Conservation (phyloP, 208 protist species). For the Trypanosoma platydactyli region DNA sequence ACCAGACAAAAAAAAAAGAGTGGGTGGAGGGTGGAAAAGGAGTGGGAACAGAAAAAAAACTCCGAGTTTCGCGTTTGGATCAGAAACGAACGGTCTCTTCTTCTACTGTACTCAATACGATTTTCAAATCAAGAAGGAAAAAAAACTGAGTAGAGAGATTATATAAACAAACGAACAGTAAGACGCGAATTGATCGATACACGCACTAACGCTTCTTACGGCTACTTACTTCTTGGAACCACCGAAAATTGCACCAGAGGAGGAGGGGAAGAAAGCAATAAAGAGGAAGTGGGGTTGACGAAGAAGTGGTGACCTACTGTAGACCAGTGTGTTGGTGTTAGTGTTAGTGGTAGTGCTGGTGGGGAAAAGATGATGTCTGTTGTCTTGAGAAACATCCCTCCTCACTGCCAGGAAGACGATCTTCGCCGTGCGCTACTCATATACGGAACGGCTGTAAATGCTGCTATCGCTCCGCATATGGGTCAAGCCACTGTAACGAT, state of each 20-base stretch:
- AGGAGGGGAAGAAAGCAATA: background rate
- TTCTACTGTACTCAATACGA: background rate
- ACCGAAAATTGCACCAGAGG: background rate
- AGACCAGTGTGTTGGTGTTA: background rate
- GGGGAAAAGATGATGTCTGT: conserved; percentile 29
- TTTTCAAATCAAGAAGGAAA: background rate
- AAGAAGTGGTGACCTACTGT: background rate
- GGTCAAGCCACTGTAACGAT: conserved; percentile 77
- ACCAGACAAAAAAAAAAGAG: background rate
- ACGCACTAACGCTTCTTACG: background rate
- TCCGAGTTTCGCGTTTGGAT: background rate
- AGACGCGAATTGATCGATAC: background rate
- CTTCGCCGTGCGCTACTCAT: conserved; percentile 75
- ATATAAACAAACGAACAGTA: background rate
- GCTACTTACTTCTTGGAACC: background rate
- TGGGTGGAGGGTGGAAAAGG: background rate
- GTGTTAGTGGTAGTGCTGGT: background rate
- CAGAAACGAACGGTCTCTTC: background rate
- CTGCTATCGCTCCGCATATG: conserved; percentile 44
- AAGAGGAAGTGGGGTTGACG: background rate
- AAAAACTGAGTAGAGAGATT: background rate
- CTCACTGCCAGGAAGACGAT: conserved; percentile 66
- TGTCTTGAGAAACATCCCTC: conserved; percentile 67
- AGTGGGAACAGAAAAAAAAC: background rate
- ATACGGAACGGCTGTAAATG: conserved; percentile 67